Evolutionary conservation across 164 flowering plant genomes (phyloP).

Genomic region (Aristolochia contorta): DNA sequence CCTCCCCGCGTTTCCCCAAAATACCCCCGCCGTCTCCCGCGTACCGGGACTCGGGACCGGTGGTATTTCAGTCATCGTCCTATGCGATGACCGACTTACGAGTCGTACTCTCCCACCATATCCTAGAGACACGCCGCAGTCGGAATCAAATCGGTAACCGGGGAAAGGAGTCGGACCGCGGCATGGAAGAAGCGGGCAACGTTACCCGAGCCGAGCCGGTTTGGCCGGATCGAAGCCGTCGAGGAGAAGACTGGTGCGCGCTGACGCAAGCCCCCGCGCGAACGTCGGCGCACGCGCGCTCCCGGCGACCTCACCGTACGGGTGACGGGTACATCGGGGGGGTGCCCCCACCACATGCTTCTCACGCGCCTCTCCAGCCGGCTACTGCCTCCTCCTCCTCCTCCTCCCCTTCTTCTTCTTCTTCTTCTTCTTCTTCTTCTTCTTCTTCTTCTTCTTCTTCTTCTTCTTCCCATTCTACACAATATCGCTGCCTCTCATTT

Average conservation of each 20-base stretch:
- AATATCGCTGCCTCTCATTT: not conserved
- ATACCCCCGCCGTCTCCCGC: too few species aligned
- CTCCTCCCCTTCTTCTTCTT: not conserved
- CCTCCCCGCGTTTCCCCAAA: too few species aligned
- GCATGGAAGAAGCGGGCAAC: not conserved
- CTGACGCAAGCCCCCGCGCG: not conserved
- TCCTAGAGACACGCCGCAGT: too few species aligned
- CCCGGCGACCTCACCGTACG: slow-evolving; percentile 2
- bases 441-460: not conserved
- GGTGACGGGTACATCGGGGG: too few species aligned
- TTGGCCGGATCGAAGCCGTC: slow-evolving; percentile 1
- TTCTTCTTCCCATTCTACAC: not conserved
- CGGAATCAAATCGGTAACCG: not conserved
- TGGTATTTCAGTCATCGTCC: too few species aligned
- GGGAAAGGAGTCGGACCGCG: not conserved
- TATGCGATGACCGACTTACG: too few species aligned
- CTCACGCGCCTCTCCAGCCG: slow-evolving; percentile 22
- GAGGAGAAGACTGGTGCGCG: not conserved
- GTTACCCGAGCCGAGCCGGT: not conserved
- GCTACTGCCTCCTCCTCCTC: not conserved
- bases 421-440: not conserved
- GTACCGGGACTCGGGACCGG: too few species aligned
- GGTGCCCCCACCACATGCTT: slow-evolving; percentile 5
- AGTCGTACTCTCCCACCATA: too few species aligned
- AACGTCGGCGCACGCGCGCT: not conserved